These are phyloP conservation scores for Penicillium desertorum DNA, from an alignment of 495 filamentous ascomycete species.

Conservation along the genomic window DNA sequence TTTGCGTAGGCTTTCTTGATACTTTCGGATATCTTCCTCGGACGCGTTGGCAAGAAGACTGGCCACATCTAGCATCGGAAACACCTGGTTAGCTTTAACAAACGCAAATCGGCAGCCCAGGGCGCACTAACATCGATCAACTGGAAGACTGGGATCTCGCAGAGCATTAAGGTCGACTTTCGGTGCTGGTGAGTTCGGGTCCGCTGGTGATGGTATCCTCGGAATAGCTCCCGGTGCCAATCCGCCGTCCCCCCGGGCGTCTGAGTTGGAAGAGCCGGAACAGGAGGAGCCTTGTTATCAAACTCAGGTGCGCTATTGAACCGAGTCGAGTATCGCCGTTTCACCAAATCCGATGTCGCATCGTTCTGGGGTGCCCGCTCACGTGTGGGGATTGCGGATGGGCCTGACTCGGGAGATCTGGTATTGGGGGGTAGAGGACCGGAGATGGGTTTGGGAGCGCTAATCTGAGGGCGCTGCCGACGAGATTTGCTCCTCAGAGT, in stretches of 20 bases:
- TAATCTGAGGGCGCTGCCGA: slow-evolving; percentile 67
- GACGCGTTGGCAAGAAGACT: slow-evolving; percentile 82
- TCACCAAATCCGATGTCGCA: slow-evolving; percentile 88
- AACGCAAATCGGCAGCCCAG: background rate
- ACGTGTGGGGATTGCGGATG: slow-evolving; percentile 30
- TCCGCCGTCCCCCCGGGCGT: slow-evolving; percentile 51
- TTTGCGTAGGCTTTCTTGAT: slow-evolving; percentile 70
- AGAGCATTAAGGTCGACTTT: slow-evolving; percentile 69
- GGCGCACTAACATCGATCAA: slow-evolving; percentile 54
- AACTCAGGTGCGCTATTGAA: slow-evolving; percentile 79
- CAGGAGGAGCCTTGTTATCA: slow-evolving; percentile 60
- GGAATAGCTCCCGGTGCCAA: slow-evolving; percentile 46
- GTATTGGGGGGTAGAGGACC: slow-evolving; percentile 52
- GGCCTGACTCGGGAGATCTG: slow-evolving; percentile 29
- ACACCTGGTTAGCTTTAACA: slow-evolving; percentile 3
- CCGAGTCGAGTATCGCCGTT: slow-evolving; percentile 87
- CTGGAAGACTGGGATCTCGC: slow-evolving; percentile 73
- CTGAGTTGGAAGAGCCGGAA: slow-evolving; percentile 56
- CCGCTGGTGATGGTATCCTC: slow-evolving; percentile 44
- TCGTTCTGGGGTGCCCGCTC: slow-evolving; percentile 37
- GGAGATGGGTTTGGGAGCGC: slow-evolving; percentile 79
- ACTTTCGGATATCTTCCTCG: slow-evolving; percentile 89
- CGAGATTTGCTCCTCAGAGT: slow-evolving; percentile 90
- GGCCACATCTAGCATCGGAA: slow-evolving; percentile 61
- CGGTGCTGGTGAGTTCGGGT: slow-evolving; percentile 43